Evolutionary conservation across 257 asterid genomes (phyloP), one percentile per base, ranked within the genome.

Genomic region (Avicennia marina): DNA sequence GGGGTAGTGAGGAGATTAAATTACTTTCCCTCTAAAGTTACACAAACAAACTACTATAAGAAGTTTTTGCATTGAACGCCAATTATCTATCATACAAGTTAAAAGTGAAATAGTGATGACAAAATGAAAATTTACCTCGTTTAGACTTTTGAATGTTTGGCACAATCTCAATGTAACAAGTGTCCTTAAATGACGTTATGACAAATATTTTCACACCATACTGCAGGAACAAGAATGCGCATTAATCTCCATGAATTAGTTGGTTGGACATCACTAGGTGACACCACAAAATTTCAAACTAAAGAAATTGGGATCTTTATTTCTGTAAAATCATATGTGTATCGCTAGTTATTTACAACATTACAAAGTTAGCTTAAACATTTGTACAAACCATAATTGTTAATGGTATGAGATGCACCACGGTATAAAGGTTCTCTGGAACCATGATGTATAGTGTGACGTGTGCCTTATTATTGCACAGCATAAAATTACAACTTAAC

Each of bases 131-230:
- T 13, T 48, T 78, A 91, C 98, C 95, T 85, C 98, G 79, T 75
- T 85, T 86, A 7, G 98, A 91, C 78, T 81, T 88, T 67, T 88
- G 95, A 71, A 67, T 46, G 62, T 51, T 76, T n/a, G 98, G 96
- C 25, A 83, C 77, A 48, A 91, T 91, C 88, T 91, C 98, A 58
- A 91, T 88, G 81, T 88, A 91, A 72, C 96, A 91, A 11, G 98
- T 88, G 38, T 88, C 95, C 80, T 89, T 84, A 72, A 91, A 91
- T 12, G 98, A 91, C 15, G 98, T 91, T 53, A 91, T 76, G 75
- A 91, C 98, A 27, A 91, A 75, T 70, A 91, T 78, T 71, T 83
- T 91, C 32, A 91, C 81, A 39, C 96, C 96, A 68, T 91, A 91
- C 98, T 91, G 94, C 88, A 83, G n/a, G 17, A 74, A 78, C 29